A percentile compares a stretch with the other conserved stretches of the same genome.
Conservation (phyloP, 805 yeast genomes). For the Maudiozyma barnettii region DNA sequence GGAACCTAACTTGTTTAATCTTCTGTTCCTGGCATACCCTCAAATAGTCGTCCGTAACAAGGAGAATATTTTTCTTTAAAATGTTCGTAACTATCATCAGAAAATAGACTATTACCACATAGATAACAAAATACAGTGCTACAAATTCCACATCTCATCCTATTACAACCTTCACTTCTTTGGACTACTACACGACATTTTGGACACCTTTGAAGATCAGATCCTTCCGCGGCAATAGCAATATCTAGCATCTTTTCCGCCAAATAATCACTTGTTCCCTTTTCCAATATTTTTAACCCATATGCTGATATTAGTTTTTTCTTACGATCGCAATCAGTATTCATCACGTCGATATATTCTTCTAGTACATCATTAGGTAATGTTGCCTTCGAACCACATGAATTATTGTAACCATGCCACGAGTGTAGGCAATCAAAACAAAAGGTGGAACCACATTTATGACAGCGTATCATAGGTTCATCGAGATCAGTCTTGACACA, state of each 20-base stretch:
- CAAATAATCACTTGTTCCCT: constrained; percentile 36
- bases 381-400: constrained; percentile 33
- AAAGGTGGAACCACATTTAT: constrained; percentile 42
- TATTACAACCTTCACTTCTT: constrained; percentile 55
- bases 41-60: constrained; percentile 45
- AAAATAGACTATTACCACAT: constrained; percentile 37
- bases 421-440: constrained; percentile 49
- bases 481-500: constrained; percentile 39
- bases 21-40: constrained; percentile 37
- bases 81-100: constrained; percentile 43
- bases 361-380: constrained; percentile 27
- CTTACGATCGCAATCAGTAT: constrained; percentile 26
- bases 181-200: constrained; percentile 41
- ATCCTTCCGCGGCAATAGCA: constrained; percentile 34
- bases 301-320: constrained; percentile 32
- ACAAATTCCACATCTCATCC: constrained; percentile 49
- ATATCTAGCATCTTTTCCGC: constrained; percentile 41
- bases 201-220: constrained; percentile 43
- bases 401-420: constrained; percentile 48
- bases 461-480: constrained; percentile 41
- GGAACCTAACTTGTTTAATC: too few species aligned
- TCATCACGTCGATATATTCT: constrained; percentile 26
- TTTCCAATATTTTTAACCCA: constrained; percentile 36
- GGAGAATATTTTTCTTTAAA: constrained; percentile 33
- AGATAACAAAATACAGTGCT: constrained; percentile 41